Evolutionary conservation across 208 protist genomes (phyloP), one percentile per base, ranked within the genome.

Genomic region (Leishmania gerbilli): DNA sequence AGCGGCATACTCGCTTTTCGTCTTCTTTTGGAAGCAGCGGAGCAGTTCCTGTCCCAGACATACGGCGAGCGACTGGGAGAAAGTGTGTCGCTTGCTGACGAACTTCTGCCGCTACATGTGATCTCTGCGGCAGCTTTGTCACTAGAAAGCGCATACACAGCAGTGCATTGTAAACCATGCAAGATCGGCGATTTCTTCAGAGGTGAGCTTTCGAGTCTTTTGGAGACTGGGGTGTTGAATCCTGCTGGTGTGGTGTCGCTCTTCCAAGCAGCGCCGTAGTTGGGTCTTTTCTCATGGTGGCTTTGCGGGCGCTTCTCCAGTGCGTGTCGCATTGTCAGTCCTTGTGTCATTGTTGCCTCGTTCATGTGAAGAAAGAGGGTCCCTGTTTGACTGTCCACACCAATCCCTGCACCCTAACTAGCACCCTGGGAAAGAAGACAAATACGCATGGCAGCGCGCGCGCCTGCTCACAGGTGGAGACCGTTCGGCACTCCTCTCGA

Each of bases 11-110:
- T 91, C 27, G 85, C 90, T 1, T 90, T 87, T 75, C 87, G 90
- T 31, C 42, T 91, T 0, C 56, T 93, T 55, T 58, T 93, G n/a
- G 90, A 93, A 58, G 80, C 90, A 0, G 86, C 80, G 3, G 88
- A 91, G 56, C 82, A 71, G 53, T 91, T 93, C 72, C 69, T 87
- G 27, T 60, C 76, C 5, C 84, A 87, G 45, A 82, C 80, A n/a
- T 88, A 88, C 68, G 53, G 74, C 49, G 55, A 49, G 40, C 84
- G 84, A 60, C 76, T 87, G 55, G 13, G 27, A 49, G 21, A 37
- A 34, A 47, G 72, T 21, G 58, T 17, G 34, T 6, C n/a, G 13
- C 67, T 81, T n/a, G 80, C 78, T 45, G 75, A 81, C n/a, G 79
- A 79, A n/a, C 13, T 62, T 27, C 65, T 84, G 19, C 68, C 82